Evolutionary conservation across 164 flowering plant genomes (phyloP).

Genomic region (Tetrastigma voinierianum): DNA sequence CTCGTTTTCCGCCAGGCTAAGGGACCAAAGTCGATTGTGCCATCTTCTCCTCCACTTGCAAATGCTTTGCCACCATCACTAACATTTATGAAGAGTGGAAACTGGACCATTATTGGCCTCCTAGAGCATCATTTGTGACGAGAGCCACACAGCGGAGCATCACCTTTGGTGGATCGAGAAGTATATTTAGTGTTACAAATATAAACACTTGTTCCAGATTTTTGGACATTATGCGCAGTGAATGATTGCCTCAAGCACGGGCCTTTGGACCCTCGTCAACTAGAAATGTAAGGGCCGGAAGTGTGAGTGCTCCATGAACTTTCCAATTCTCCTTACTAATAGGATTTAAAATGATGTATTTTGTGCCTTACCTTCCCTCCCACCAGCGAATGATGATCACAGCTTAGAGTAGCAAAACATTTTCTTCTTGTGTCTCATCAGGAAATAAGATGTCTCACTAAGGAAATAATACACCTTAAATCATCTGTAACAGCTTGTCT

Average conservation of each 20-base stretch:
- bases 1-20: conserved; percentile 58
- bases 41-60: conserved; percentile 78
- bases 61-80: conserved; percentile 42
- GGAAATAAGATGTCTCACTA: conserved; percentile 39
- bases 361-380: conserved; percentile 73
- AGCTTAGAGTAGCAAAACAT: conserved; percentile 61
- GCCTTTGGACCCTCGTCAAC: not conserved
- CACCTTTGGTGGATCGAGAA: not conserved
- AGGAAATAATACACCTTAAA: conserved; percentile 42
- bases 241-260: too few species aligned
- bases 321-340: not conserved
- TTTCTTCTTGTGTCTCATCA: conserved; percentile 27
- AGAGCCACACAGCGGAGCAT: conserved; percentile 32
- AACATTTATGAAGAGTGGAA: conserved; percentile 43
- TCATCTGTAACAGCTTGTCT: not conserved
- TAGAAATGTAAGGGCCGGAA: not conserved
- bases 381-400: conserved; percentile 68
- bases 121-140: conserved; percentile 46
- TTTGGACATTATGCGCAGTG: too few species aligned
- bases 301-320: not conserved
- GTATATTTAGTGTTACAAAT: not conserved
- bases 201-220: too few species aligned
- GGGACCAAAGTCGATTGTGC: conserved; percentile 77
- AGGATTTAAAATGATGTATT: not conserved
- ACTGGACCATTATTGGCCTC: conserved; percentile 64